phyloP scores from a whole-genome alignment of 163 green algal genomes.

The Scenedesmus sp. region DNA sequence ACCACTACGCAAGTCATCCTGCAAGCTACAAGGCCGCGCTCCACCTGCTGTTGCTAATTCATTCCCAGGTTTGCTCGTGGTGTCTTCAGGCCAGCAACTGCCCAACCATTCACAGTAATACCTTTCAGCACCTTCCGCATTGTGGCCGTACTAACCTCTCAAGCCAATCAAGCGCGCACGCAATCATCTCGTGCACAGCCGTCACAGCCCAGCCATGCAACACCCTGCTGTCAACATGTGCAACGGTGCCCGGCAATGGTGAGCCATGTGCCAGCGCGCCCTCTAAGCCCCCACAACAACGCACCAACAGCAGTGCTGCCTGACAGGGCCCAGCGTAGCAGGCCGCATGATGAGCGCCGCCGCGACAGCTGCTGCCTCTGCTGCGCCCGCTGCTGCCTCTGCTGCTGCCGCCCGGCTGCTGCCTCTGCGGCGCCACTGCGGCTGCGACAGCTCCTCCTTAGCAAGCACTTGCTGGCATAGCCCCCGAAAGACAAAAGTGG shows the following conservation, averaged over 20 bases:
- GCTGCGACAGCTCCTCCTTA: not conserved
- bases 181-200: too few relatives aligned
- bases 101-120: too few relatives aligned
- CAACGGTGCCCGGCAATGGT: not conserved
- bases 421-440: not conserved
- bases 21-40: not conserved
- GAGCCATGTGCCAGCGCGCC: not conserved
- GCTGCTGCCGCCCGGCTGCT: not conserved
- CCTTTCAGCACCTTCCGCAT: too few relatives aligned
- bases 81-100: too few relatives aligned
- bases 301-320: not conserved
- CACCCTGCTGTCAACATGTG: not conserved
- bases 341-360: too few relatives aligned
- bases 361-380: not conserved
- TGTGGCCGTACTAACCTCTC: too few relatives aligned
- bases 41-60: not conserved
- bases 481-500: too few relatives aligned
- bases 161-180: too few relatives aligned
- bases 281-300: not conserved
- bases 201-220: not conserved
- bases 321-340: not conserved
- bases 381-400: not conserved
- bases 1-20: not conserved
- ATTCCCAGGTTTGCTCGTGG: too few relatives aligned
- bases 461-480: too few relatives aligned